phyloP scores from a whole-genome alignment of 352 stramenopile genomes.

The Plasmopara viticola region DNA sequence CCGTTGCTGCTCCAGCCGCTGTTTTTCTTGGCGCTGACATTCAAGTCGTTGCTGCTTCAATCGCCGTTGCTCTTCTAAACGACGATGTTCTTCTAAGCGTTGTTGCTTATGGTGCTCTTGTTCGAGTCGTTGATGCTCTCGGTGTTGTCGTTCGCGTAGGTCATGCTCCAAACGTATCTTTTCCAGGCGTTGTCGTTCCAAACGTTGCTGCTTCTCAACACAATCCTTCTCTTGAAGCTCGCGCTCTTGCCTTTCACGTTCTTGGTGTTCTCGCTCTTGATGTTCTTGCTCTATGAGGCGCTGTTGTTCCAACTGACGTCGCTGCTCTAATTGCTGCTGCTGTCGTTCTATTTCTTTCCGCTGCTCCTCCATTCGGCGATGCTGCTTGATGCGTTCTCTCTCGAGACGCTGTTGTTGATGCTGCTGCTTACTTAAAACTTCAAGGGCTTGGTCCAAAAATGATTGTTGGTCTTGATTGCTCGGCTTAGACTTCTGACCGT shows the following conservation, averaged over 20 bases:
- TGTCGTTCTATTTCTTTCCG: conserved; percentile 19
- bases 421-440: conserved; percentile 39
- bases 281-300: conserved; percentile 16
- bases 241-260: conserved; percentile 15
- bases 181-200: conserved; percentile 20
- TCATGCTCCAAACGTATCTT: conserved; percentile 30
- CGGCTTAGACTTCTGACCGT: conserved; percentile 1
- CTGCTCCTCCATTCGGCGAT: conserved; percentile 19
- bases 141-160: conserved; percentile 21
- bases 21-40: conserved; percentile 14
- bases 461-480: conserved; percentile 20
- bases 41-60: conserved; percentile 21
- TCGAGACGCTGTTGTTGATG: conserved; percentile 31
- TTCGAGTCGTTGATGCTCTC: conserved; percentile 21
- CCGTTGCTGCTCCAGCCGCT: conserved; percentile 16
- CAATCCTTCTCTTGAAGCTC: conserved; percentile 26
- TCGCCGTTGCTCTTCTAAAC: conserved; percentile 22
- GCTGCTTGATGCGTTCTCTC: conserved; percentile 15
- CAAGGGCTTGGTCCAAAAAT: conserved; percentile 40
- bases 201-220: conserved; percentile 20
- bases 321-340: conserved; percentile 21
- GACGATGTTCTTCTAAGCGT: conserved; percentile 19
- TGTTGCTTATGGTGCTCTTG: conserved; percentile 29
- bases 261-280: conserved; percentile 4
- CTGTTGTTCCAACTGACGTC: conserved; percentile 1